Evolutionary conservation across 2,329 filamentous ascomycete genomes (phyloP), one percentile per base, ranked within the genome.

Genomic region (Triangularia verruculosa): DNA sequence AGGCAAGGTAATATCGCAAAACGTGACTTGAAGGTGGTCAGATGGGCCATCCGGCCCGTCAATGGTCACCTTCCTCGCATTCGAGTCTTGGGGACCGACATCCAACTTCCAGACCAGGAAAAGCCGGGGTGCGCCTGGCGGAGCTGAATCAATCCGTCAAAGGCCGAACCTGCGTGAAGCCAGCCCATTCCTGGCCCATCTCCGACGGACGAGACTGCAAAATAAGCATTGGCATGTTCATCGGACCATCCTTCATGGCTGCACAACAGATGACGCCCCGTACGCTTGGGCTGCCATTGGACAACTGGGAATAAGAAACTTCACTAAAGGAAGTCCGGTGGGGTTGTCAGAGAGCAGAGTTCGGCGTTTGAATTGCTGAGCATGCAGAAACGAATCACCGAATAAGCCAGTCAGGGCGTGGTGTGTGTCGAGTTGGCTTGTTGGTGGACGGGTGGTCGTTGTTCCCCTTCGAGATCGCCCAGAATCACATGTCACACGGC

Each of bases 401-500:
- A 47, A 6, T 17, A 47, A 9, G n/a, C 39, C 39, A 47, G 39
- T 47, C 39, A 47, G 39, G 39, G n/a, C 39, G n/a, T 47, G 39
- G 39, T 47, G 39, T 47, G 39, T 47, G 39, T 47, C 51, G 51
- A 24, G 51, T 24, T 24, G 51, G 51, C 51, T 24, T 54, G 51
- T 24, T 54, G 51, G 51, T 54, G 51, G 51, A 25, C 15, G 20
- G 51, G 51, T 27, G 7, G 22, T 27, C n/a, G 51, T 54, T 54
- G 51, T 54, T 54, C 15, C 51, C 8, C 25, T 54, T 54, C 25
- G 22, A 54, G 51, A 54, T n/a, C 51, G 24, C 20, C 25, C 51
- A 54, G 51, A 54, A 54, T 54, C 51, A 54, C 51, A 54, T 54
- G 51, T 17, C 51, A 54, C 51, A 54, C 15, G 20, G 51, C 22